phyloP scores from a whole-genome alignment of 371 early-diverging fungal species.

The Mucor racemosus region DNA sequence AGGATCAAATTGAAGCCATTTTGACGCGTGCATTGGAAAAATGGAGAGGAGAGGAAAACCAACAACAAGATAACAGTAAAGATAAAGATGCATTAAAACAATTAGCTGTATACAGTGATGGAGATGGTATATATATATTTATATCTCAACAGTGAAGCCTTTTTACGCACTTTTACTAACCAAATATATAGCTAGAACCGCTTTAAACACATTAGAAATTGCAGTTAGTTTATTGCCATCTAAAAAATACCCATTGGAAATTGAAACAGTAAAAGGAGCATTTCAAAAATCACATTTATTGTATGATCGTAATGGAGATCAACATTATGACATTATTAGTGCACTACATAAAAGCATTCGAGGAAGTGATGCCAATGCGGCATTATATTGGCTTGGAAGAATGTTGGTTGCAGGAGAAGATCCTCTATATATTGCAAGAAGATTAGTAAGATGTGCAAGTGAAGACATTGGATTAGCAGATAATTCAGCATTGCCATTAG shows the following conservation, averaged over 20 bases:
- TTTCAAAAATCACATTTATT: constrained; percentile 80
- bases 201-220: constrained; percentile 74
- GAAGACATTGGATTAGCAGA: constrained; percentile 93
- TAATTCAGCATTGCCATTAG: constrained; percentile 74
- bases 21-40: constrained; percentile 59
- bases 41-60: constrained; percentile 43
- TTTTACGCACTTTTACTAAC: neutral
- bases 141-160: too few species aligned
- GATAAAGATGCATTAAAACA: constrained; percentile 37
- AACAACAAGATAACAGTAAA: constrained; percentile 20
- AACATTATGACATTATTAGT: constrained; percentile 88
- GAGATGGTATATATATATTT: constrained; percentile 56
- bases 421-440: constrained; percentile 80
- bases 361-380: constrained; percentile 78
- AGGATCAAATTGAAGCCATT: constrained; percentile 63
- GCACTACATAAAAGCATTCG: constrained; percentile 88
- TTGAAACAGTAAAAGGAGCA: constrained; percentile 55
- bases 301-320: constrained; percentile 85
- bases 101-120: constrained; percentile 69
- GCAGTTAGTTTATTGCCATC: constrained; percentile 49
- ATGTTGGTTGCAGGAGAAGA: constrained; percentile 92
- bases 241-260: constrained; percentile 22
- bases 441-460: constrained; percentile 80
- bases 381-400: constrained; percentile 88
- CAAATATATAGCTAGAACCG: constrained; percentile 61